Evolutionary conservation across 2,329 filamentous ascomycete genomes (phyloP), one percentile per base, ranked within the genome.

Genomic region (Beauveria varroae): DNA sequence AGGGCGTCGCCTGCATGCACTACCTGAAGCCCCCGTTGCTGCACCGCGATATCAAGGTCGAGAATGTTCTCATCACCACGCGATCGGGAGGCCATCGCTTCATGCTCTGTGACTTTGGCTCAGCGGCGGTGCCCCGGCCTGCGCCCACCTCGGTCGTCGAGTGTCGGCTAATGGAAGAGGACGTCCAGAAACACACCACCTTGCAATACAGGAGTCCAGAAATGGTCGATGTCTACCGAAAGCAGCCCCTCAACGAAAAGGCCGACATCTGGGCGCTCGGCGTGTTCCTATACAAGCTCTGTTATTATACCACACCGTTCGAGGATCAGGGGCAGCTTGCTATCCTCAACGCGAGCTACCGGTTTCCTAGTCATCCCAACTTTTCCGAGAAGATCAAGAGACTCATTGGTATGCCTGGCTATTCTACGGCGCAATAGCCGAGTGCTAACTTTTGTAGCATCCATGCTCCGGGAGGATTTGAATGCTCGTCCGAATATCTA

Each of bases 71-170:
- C 61, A 99, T 99, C 65, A 89, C 88, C 52, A 79, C 82, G 47
- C 81, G 82, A 53, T 84, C 83, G 12, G 80, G 81, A n/a, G 82
- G 83, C 46, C 86, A 84, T 67, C 83, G 87, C 66, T 99, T 97
- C 81, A 99, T 99, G 78, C 83, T 99, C 43, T 99, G 95, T 78
- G 95, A 99, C 78, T 99, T 99, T 80, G 95, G 95, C 40, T 97
- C 93, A 5, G 87, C 95, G 5, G 92, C 95, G 3, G 80, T 88
- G 30, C 93, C 95, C 41, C 84, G 89, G 64, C 87, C 92, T 14
- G 92, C 95, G 47, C 93, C 95, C 14, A 90, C 86, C 18, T 93
- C 90, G 5, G 89, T 93, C 7, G 86, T 87, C 44, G 95, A 99
- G 75, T 96, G 93, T 66, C 87, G 93, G 62, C 75, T 96, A 67